These are phyloP conservation scores for Scheffersomyces parashehatae DNA, from an alignment of 1,139 yeast genomes.

Conservation along the genomic window DNA sequence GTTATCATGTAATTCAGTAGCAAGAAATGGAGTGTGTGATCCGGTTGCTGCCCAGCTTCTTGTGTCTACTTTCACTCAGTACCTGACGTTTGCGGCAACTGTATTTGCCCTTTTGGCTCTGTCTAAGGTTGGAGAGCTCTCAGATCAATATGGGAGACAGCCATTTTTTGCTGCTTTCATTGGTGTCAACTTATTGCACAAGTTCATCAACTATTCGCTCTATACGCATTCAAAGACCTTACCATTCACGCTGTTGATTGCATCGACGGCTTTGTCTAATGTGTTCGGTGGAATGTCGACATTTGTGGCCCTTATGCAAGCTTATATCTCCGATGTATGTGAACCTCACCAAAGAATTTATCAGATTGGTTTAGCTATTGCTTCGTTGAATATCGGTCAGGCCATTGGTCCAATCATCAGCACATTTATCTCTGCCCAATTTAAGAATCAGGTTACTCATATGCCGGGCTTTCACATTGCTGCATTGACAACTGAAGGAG, in stretches of 20 bases:
- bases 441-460: not conserved
- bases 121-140: constrained; percentile 9
- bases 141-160: constrained; percentile 10
- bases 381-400: constrained; percentile 7
- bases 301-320: constrained; percentile 7
- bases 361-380: constrained; percentile 8
- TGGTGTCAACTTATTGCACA: constrained; percentile 2
- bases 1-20: constrained; percentile 4
- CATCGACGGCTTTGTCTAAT: constrained; percentile 3
- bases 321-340: constrained; percentile 10
- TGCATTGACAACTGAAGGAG: not conserved
- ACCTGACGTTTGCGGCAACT: not conserved
- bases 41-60: constrained; percentile 2
- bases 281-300: constrained; percentile 9
- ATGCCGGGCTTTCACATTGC: not conserved
- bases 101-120: constrained; percentile 5
- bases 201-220: constrained; percentile 3
- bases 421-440: constrained; percentile 2
- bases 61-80: constrained; percentile 1
- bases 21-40: constrained; percentile 2
- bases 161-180: constrained; percentile 6
- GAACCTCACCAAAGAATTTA: constrained; percentile 7
- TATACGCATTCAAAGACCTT: constrained; percentile 3
- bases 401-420: constrained; percentile 10
- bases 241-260: constrained; percentile 5